Evolutionary conservation across 2,329 filamentous ascomycete species (phyloP).

Genomic region (Madurella mycetomatis): DNA sequence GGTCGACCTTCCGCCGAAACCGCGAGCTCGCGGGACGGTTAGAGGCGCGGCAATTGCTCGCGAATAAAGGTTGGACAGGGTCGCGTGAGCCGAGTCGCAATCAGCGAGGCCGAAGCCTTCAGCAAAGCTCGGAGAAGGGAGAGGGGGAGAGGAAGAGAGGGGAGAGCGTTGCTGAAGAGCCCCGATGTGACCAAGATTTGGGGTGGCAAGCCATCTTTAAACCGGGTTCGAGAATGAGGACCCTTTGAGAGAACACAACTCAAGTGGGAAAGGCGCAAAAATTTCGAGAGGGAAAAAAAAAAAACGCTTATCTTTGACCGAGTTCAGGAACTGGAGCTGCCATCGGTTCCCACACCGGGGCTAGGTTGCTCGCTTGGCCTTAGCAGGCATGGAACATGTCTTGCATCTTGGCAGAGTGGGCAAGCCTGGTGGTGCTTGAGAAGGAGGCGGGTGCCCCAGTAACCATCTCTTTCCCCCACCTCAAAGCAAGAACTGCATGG

Average conservation of each 20-base stretch:
- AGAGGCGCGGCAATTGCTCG: background rate
- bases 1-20: background rate
- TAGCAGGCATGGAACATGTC: background rate
- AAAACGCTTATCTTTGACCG: conserved; percentile 25
- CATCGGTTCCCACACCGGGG: conserved; percentile 2
- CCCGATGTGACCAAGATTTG: background rate
- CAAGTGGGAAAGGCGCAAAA: conserved; percentile 11
- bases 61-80: no score
- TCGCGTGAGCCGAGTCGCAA: no score
- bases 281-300: conserved; percentile 9
- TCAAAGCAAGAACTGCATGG: no score
- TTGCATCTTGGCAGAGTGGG: conserved; percentile 1
- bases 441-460: no score
- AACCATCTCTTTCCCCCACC: no score
- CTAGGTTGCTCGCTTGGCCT: background rate
- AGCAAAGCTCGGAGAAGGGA: conserved; percentile 2
- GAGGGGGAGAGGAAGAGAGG: no score
- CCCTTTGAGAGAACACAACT: background rate
- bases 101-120: background rate
- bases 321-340: conserved; percentile 5
- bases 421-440: background rate
- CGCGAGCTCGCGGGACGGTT: background rate
- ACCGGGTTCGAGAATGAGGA: conserved; percentile 2
- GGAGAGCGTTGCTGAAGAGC: conserved; percentile 8
- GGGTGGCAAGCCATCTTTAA: conserved; percentile 9